Conservation (phyloP, 2,329 filamentous ascomycete species). For the Rugonectria rugulosa region DNA sequence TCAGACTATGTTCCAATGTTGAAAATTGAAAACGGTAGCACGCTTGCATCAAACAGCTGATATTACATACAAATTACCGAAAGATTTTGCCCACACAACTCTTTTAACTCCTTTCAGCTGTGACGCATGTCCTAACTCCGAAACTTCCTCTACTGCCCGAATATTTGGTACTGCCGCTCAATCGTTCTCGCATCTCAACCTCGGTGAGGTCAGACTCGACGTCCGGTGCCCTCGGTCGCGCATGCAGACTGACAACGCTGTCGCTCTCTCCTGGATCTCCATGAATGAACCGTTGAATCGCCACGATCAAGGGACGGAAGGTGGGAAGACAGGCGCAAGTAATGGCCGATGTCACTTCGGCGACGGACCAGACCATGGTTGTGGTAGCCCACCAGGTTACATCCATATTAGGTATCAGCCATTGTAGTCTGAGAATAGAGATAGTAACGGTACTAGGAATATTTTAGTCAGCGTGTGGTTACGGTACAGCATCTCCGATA, state of each 20-base stretch:
- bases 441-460: conserved; percentile 18
- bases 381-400: conserved; percentile 24
- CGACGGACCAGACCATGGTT: conserved; percentile 22
- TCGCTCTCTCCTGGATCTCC: not conserved
- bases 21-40: no score
- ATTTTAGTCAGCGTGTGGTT: fast-evolving
- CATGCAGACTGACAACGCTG: not conserved
- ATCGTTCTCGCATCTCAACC: no score
- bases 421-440: conserved; percentile 23
- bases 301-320: conserved; percentile 13
- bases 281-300: not conserved
- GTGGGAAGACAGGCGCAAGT: conserved; percentile 29
- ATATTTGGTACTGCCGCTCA: no score
- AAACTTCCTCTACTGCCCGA: no score
- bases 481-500: fast-evolving
- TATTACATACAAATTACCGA: no score
- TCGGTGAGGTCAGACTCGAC: conserved; percentile 8
- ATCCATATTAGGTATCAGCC: not conserved
- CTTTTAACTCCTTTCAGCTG: no score
- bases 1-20: no score
- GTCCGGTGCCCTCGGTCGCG: not conserved
- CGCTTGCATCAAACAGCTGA: no score
- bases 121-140: no score
- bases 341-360: conserved; percentile 25
- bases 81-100: no score